These are phyloP conservation scores for Trichophyton benhamiae DNA, from an alignment of 2,329 filamentous ascomycete species.

Conservation along the genomic window DNA sequence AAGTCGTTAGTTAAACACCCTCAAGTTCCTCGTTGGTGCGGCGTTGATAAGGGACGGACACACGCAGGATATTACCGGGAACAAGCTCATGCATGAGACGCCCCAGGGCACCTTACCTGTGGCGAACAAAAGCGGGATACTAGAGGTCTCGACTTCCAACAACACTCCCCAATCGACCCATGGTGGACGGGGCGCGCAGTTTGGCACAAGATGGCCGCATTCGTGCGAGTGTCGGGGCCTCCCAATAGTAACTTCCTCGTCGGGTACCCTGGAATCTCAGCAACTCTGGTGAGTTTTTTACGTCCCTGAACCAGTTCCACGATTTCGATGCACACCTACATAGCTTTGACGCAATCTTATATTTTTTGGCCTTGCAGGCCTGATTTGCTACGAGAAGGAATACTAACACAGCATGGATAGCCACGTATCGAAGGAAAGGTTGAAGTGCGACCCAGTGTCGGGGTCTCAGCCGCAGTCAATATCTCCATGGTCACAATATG, in stretches of 20 bases:
- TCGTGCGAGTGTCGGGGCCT: constrained; percentile 91
- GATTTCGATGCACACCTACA: neutral
- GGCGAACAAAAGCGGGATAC: constrained; percentile 1
- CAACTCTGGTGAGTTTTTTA: constrained; percentile 65
- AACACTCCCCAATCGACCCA: constrained; percentile 5
- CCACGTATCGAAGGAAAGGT: constrained; percentile 96
- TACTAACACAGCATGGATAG: constrained; percentile 37
- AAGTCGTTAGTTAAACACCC: neutral
- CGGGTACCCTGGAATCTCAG: constrained; percentile 94
- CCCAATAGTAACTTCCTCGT: constrained; percentile 95
- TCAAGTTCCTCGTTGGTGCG: neutral
- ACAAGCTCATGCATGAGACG: constrained; percentile 6
- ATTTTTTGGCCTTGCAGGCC: neutral
- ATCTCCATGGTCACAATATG: constrained; percentile 90
- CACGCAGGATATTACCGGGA: neutral
- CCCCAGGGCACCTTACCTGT: neutral
- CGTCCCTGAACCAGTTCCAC: constrained; percentile 7
- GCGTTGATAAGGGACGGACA: too few species aligned
- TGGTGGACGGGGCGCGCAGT: constrained; percentile 12
- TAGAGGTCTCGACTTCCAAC: neutral
- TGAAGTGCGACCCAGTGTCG: constrained; percentile 77
- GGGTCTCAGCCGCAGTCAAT: constrained; percentile 76
- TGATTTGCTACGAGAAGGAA: constrained; percentile 8
- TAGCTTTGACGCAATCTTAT: neutral
- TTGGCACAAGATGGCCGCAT: constrained; percentile 50